Conservation (phyloP, 192 early-diverging fungal species). For the Backusella macrospora region DNA sequence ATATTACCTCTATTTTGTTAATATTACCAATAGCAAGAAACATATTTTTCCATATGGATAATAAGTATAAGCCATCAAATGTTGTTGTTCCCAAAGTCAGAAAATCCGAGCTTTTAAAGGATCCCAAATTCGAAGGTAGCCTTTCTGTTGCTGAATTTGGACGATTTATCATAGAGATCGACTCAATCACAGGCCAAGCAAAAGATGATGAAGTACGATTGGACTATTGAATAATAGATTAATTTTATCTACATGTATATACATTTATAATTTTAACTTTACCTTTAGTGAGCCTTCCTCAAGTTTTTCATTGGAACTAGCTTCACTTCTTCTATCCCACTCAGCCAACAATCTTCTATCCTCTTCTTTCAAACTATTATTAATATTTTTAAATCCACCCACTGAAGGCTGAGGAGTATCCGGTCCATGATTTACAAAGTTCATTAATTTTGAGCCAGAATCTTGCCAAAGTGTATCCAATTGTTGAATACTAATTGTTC, state of each 20-base stretch:
- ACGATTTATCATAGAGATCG: constrained; percentile 20
- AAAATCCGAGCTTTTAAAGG: constrained; percentile 61
- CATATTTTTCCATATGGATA: constrained; percentile 78
- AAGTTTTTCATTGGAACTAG: constrained; percentile 32
- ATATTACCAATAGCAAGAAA: constrained; percentile 76
- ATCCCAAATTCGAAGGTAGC: constrained; percentile 47
- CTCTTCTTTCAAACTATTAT: constrained; percentile 7
- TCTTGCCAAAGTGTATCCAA: constrained; percentile 34
- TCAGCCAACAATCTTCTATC: constrained; percentile 10
- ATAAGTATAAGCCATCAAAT: constrained; percentile 46
- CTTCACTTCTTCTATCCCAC: constrained; percentile 36
- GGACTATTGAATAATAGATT: constrained; percentile 18
- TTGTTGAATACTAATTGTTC: constrained; percentile 38
- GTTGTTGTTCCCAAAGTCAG: constrained; percentile 47
- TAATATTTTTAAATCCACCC: not conserved
- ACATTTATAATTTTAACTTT: not conserved
- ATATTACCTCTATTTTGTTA: constrained; percentile 57
- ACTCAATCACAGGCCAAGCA: constrained; percentile 20
- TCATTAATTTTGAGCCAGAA: constrained; percentile 32
- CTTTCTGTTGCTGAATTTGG: constrained; percentile 48
- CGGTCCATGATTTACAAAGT: constrained; percentile 28
- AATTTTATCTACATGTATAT: not conserved
- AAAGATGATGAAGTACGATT: constrained; percentile 45
- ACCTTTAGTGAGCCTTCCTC: constrained; percentile 9
- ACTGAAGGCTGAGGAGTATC: not conserved